phyloP scores from a whole-genome alignment of 345 rosid species.

The Populus euphratica region DNA sequence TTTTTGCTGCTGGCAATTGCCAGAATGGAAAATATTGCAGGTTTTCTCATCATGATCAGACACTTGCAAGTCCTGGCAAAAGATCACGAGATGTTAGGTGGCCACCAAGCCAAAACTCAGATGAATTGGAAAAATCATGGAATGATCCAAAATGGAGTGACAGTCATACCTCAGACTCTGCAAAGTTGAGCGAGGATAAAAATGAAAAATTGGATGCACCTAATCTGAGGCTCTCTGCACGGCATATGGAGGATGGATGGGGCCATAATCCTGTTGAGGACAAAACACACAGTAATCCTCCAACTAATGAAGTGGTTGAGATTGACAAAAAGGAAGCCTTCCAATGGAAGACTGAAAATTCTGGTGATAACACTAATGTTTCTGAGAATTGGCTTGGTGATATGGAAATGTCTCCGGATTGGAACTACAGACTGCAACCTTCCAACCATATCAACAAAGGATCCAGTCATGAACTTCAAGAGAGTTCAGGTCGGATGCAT shows the following conservation, averaged over 20 bases:
- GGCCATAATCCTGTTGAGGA: constrained; percentile 26
- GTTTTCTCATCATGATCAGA: constrained; percentile 60
- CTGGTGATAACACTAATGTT: constrained; percentile 20
- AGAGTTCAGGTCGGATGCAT: constrained; percentile 20
- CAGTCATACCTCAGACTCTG: constrained; percentile 24
- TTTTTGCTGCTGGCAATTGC: constrained; percentile 77
- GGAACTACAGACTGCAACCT: constrained; percentile 52
- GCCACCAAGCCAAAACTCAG: constrained; percentile 31
- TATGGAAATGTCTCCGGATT: constrained; percentile 83
- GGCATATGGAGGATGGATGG: constrained; percentile 40
- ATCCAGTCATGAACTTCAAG: constrained; percentile 26
- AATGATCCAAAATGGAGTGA: constrained; percentile 42
- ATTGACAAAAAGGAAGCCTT: constrained; percentile 19
- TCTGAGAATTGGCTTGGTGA: constrained; percentile 54
- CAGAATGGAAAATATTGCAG: constrained; percentile 76
- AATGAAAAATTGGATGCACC: constrained; percentile 28
- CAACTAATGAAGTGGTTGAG: constrained; percentile 23
- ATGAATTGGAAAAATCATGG: constrained; percentile 35
- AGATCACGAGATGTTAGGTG: constrained; percentile 41
- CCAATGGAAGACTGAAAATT: constrained; percentile 28
- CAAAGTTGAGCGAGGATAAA: constrained; percentile 31
- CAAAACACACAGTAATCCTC: constrained; percentile 20
- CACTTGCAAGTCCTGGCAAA: constrained; percentile 51
- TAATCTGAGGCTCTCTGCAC: constrained; percentile 27
- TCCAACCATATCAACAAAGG: constrained; percentile 34